A percentile compares a stretch with the other conserved stretches of the same genome.
Conservation (phyloP, 805 yeast genomes). For the Isabelozyma rhagii region DNA sequence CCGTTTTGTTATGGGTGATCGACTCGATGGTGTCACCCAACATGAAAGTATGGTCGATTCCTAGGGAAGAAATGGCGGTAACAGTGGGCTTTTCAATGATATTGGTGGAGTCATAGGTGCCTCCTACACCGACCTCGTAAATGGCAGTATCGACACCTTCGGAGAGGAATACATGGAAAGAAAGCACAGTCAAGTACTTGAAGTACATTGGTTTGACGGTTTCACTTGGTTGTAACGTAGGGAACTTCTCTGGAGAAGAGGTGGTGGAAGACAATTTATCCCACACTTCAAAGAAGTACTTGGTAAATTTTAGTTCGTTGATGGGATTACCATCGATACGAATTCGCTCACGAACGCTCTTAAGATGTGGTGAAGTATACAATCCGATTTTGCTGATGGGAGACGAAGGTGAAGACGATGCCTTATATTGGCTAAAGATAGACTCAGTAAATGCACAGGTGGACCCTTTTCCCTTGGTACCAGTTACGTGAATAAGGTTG, state of each 20-base stretch:
- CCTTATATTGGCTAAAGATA: constrained; percentile 63
- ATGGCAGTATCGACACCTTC: constrained; percentile 94
- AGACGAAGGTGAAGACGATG: constrained; percentile 5
- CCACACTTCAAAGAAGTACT: constrained; percentile 94
- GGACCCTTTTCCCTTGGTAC: constrained; percentile 98
- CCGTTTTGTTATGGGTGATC: constrained; percentile 96
- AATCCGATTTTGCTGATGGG: constrained; percentile 70
- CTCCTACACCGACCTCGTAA: constrained; percentile 98
- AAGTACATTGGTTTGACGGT: constrained; percentile 89
- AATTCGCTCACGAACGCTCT: constrained; percentile 88
- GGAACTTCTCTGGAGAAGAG: constrained; percentile 58
- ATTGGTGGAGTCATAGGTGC: constrained; percentile 95
- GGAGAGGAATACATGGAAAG: constrained; percentile 84
- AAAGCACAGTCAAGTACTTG: constrained; percentile 81
- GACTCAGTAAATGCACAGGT: constrained; percentile 93
- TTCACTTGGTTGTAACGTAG: constrained; percentile 59
- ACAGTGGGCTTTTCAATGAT: constrained; percentile 75
- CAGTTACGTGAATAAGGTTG: constrained; percentile 89
- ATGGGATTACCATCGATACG: constrained; percentile 85
- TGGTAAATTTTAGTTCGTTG: constrained; percentile 73
- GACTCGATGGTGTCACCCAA: constrained; percentile 84
- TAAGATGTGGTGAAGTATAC: constrained; percentile 95
- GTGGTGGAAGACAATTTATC: constrained; percentile 62
- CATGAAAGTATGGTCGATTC: constrained; percentile 87
- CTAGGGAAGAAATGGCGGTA: constrained; percentile 82